Conservation (phyloP, 139 green algal genomes). For the Mychonastes homosphaera region DNA sequence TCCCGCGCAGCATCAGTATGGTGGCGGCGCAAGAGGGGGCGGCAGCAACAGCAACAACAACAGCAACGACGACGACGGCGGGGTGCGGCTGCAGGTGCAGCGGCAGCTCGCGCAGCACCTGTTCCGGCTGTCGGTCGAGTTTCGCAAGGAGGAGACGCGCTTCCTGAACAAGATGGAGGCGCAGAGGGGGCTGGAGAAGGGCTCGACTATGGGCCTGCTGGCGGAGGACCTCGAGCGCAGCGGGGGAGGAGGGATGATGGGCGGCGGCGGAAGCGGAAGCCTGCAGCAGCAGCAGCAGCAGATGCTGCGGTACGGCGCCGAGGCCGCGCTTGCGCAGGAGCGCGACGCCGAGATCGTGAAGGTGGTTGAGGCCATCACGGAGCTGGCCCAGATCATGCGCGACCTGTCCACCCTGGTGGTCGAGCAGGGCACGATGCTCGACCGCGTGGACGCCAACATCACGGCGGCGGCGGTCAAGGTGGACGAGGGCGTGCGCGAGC, state of each 20-base stretch:
- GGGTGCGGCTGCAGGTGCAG: slow-evolving; percentile 59
- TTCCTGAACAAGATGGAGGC: slow-evolving; percentile 72
- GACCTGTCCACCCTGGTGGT: slow-evolving; percentile 93
- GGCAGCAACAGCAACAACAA: not conserved
- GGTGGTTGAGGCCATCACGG: slow-evolving; percentile 42
- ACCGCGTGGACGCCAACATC: slow-evolving; percentile 60
- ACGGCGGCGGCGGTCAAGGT: slow-evolving; percentile 24
- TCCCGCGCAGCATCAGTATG: too few species aligned
- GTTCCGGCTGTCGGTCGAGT: slow-evolving; percentile 72
- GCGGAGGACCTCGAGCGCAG: slow-evolving; percentile 16
- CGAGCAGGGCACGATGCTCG: slow-evolving; percentile 94
- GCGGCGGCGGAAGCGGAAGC: not conserved
- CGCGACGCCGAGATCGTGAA: slow-evolving; percentile 68
- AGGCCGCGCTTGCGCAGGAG: slow-evolving; percentile 47
- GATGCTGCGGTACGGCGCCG: not conserved
- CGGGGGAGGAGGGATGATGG: not conserved
- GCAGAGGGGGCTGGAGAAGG: slow-evolving; percentile 49
- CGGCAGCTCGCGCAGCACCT: slow-evolving; percentile 73
- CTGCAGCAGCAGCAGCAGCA: not conserved
- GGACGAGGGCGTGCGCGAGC: slow-evolving; percentile 80
- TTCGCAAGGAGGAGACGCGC: slow-evolving; percentile 73
- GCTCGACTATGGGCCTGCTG: slow-evolving; percentile 27
- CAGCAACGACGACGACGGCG: slow-evolving; percentile 1
- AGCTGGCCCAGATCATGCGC: slow-evolving; percentile 85
- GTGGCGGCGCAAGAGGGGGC: too few species aligned